These are phyloP conservation scores for Colletotrichum paranaense DNA, from an alignment of 2,329 filamentous ascomycete species.

Conservation along the genomic window DNA sequence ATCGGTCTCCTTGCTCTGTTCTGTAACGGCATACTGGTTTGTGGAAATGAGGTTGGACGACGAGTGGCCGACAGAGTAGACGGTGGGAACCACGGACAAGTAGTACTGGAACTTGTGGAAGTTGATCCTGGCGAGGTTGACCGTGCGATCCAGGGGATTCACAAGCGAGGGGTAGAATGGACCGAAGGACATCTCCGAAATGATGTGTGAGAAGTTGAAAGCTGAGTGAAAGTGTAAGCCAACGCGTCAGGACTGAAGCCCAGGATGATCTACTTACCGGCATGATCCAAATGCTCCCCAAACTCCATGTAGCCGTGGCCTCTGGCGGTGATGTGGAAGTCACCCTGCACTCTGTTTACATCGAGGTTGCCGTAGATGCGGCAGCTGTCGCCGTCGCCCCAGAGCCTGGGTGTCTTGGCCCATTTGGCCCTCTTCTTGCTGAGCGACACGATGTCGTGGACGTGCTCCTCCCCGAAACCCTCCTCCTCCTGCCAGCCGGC, in stretches of 20 bases:
- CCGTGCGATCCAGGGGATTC: conserved; percentile 94
- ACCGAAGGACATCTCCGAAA: conserved; percentile 96
- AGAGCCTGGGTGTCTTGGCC: conserved; percentile 79
- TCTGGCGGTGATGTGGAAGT: conserved; percentile 96
- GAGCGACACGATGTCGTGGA: conserved; percentile 88
- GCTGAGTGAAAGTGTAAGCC: conserved; percentile 56
- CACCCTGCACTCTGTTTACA: conserved; percentile 96
- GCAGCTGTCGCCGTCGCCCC: conserved; percentile 76
- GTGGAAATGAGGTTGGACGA: conserved; percentile 77
- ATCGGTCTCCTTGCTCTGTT: conserved; percentile 78
- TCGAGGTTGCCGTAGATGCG: conserved; percentile 90
- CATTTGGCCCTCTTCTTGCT: conserved; percentile 72
- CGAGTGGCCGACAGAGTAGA: conserved; percentile 76
- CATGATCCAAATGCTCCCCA: conserved; percentile 84
- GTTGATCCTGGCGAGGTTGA: conserved; percentile 77
- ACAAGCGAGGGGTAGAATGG: conserved; percentile 94
- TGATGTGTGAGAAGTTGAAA: conserved; percentile 98
- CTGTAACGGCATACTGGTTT: conserved; percentile 98
- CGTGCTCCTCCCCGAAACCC: conserved; percentile 82
- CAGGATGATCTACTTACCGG: conserved; percentile 64
- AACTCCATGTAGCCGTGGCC: conserved; percentile 94
- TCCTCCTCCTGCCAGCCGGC: conserved; percentile 74
- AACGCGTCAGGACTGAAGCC: not conserved
- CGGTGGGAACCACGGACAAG: conserved; percentile 91
- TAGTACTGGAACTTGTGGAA: conserved; percentile 99